Conservation (phyloP, 495 filamentous ascomycete genomes). For the Penicillium cataractarum region DNA sequence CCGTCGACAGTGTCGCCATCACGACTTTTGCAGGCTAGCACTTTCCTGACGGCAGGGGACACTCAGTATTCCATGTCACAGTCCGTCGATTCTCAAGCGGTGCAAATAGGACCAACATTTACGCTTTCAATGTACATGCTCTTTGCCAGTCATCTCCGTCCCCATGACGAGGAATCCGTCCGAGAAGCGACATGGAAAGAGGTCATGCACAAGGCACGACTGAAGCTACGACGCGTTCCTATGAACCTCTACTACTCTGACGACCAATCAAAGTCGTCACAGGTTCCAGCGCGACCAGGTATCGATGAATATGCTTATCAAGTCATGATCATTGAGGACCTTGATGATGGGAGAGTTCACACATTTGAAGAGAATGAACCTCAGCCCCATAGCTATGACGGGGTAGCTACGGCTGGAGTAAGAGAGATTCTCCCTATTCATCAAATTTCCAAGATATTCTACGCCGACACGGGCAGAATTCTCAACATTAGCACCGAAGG, state of each 20-base stretch:
- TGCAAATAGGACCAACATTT: constrained; percentile 89
- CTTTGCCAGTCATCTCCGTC: constrained; percentile 77
- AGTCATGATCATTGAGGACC: constrained; percentile 85
- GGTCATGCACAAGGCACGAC: constrained; percentile 89
- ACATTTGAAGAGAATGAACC: constrained; percentile 69
- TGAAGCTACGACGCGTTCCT: constrained; percentile 71
- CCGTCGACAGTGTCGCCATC: constrained; percentile 88
- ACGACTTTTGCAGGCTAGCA: constrained; percentile 89
- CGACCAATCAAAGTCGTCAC: constrained; percentile 15
- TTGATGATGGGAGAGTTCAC: constrained; percentile 90
- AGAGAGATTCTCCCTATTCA: constrained; percentile 84
- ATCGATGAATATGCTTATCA: constrained; percentile 84
- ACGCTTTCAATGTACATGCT: constrained; percentile 95
- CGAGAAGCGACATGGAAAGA: constrained; percentile 94
- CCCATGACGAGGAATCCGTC: constrained; percentile 62
- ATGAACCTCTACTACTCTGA: constrained; percentile 41
- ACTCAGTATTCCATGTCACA: constrained; percentile 73
- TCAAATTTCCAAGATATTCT: constrained; percentile 95
- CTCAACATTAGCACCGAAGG: constrained; percentile 82
- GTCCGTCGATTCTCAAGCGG: constrained; percentile 45
- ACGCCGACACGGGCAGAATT: constrained; percentile 93
- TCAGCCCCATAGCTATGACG: constrained; percentile 69
- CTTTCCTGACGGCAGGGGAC: constrained; percentile 87
- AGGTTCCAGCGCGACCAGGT: constrained; percentile 53
- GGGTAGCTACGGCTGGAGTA: constrained; percentile 73